phyloP scores from a whole-genome alignment of 208 protist species.

The Novymonas esmeraldas region DNA sequence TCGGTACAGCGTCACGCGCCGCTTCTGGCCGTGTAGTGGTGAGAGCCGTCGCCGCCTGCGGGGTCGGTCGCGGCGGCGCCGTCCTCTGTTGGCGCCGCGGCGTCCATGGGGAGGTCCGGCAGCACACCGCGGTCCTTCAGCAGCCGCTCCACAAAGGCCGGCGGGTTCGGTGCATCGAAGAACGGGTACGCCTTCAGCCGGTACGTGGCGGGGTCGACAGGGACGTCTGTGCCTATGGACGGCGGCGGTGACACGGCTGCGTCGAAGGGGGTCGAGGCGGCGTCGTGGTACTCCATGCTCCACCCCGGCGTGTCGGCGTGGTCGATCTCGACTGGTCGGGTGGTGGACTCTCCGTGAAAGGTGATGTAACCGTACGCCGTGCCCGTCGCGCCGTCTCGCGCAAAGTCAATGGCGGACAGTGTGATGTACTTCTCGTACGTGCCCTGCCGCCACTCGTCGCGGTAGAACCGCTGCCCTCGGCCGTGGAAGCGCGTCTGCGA shows the following conservation, averaged over 20 bases:
- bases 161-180: conserved; percentile 89
- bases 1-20: conserved; percentile 27
- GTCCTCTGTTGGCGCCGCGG: conserved; percentile 25
- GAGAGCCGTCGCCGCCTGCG: conserved; percentile 37
- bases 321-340: conserved; percentile 74
- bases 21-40: conserved; percentile 36
- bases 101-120: conserved; percentile 73
- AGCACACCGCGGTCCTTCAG: conserved; percentile 89
- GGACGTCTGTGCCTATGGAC: conserved; percentile 88
- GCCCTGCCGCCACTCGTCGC: conserved; percentile 87
- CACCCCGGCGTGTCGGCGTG: conserved; percentile 81
- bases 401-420: conserved; percentile 80
- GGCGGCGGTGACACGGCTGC: conserved; percentile 72
- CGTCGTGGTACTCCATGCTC: conserved; percentile 65
- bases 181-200: conserved; percentile 85
- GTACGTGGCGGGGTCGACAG: conserved; percentile 67
- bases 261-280: conserved; percentile 63
- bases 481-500: conserved; percentile 70
- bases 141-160: conserved; percentile 84
- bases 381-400: conserved; percentile 74
- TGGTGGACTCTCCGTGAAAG: conserved; percentile 87
- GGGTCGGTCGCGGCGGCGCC: conserved; percentile 9
- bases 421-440: conserved; percentile 92
- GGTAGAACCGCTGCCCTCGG: conserved; percentile 79
- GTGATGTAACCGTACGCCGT: conserved; percentile 88